Conservation (phyloP, 257 asterid species). For the Coffea eugenioides region DNA sequence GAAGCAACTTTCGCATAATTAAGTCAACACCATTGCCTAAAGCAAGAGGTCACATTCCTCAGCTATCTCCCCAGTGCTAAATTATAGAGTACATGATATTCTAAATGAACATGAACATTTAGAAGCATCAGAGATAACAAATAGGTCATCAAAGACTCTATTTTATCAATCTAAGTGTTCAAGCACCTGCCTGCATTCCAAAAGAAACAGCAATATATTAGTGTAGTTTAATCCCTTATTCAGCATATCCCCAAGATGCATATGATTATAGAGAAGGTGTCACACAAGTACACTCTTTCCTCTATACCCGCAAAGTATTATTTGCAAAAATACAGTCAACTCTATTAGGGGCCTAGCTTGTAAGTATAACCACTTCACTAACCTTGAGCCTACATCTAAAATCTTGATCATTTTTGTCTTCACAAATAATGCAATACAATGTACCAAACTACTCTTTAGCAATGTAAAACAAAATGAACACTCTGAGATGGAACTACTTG, state of each 20-base stretch:
- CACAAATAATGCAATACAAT: background rate
- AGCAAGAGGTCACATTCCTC: background rate
- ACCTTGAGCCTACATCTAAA: background rate
- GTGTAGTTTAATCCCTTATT: no score
- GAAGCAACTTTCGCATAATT: background rate
- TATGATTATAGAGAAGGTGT: background rate
- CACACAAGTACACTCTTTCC: no score
- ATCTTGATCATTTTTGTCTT: no score
- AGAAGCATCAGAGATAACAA: background rate
- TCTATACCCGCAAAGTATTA: no score
- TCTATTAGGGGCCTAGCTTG: background rate
- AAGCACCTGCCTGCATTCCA: background rate
- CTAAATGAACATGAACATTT: background rate
- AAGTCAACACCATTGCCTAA: no score
- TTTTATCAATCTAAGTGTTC: background rate
- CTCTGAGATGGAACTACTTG: background rate
- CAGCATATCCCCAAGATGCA: background rate
- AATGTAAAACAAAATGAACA: background rate
- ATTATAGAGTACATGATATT: no score
- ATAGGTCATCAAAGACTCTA: background rate
- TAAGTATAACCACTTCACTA: background rate
- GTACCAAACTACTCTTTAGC: no score
- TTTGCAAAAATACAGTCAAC: background rate
- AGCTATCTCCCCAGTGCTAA: background rate
- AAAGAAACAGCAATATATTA: no score